Base-by-base conservation (phyloP, 2,329 filamentous ascomycete species). In the Cercospora nicotianae region DNA sequence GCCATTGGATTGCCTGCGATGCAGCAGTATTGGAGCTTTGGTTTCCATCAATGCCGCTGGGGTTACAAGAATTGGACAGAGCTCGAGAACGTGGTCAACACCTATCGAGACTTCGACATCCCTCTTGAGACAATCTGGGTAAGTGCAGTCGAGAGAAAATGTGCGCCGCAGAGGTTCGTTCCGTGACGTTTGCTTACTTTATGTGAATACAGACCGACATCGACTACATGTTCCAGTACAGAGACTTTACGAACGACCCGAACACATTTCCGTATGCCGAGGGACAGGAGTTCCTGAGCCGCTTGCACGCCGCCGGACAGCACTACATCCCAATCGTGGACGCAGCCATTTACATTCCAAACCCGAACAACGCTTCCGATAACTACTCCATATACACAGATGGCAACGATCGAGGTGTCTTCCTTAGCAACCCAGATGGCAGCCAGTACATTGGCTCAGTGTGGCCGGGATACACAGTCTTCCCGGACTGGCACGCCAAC, bases 11-110 rank as follows among this genome's bases (percentile, higher is more conserved):
- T 91, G 5, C 91, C 92, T 1, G 89, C 89, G 0, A 89, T 94
- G 87, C 90, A 94, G 75, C 89, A 91, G 72, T 95, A 95, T 80
- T 94, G 88, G 84, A 88, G 89, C 0, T 87, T 96, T 68, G 93
- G 93, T 0, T 94, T 86, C 76, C 92, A 96, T 72, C 92, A 96
- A 77, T 94, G 91, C 73, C 86, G 91, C 67, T 95, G 92, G 89
- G 92, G 92, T 0, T 95, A 95, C 77, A 81, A 85, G 45, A 92
- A 91, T 73, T 93, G 90, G 87, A 86, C 87, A 1, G 83, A 87
- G 30, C 75, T 92, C 3, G 85, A 90, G 70, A 86, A 86, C 70
- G 83, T 87, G 10, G 81, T 87, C 33, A 79, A 84, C 59, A 83
- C 82, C 62, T 87, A 85, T 76, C 82, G 80, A 66, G 81, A 80